phyloP scores from a whole-genome alignment of 345 rosid species.

The Cochlearia excelsa region DNA sequence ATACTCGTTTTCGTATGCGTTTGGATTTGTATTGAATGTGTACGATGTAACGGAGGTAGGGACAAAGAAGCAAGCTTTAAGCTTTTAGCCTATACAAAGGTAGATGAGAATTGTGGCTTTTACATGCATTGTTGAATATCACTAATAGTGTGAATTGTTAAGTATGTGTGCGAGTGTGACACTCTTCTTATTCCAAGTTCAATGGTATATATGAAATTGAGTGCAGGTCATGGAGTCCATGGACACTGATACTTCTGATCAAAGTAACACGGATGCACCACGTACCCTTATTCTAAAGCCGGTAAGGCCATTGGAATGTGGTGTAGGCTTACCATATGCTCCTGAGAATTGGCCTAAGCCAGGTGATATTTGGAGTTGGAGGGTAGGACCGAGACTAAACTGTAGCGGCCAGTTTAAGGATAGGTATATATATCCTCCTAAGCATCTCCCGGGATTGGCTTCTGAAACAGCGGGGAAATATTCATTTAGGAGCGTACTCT shows the following conservation, averaged over 20 bases:
- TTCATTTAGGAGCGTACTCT: conserved; percentile 47
- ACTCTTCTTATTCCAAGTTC: neutral
- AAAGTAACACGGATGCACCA: conserved; percentile 29
- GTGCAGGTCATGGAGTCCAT: conserved; percentile 35
- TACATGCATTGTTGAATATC: too few relatives aligned
- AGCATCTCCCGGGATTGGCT: conserved; percentile 29
- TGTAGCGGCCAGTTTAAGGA: conserved; percentile 44
- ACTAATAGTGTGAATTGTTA: neutral
- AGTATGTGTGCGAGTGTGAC: neutral
- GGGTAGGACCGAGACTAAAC: conserved; percentile 48
- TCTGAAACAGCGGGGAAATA: neutral
- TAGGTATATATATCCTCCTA: conserved; percentile 72
- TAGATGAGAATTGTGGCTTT: too few relatives aligned
- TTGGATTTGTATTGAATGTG: too few relatives aligned
- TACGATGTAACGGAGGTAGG: too few relatives aligned
- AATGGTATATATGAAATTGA: conserved; percentile 1
- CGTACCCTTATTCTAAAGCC: conserved; percentile 29
- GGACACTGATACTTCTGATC: conserved; percentile 36
- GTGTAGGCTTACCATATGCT: conserved; percentile 69
- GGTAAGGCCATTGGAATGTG: conserved; percentile 48
- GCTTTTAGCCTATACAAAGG: too few relatives aligned
- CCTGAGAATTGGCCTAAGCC: conserved; percentile 63
- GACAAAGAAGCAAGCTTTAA: too few relatives aligned
- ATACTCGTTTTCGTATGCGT: too few relatives aligned
- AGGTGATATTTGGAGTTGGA: conserved; percentile 71